Evolutionary conservation across 805 yeast genomes (phyloP).

Genomic region (Metschnikowia noctiluminum): DNA sequence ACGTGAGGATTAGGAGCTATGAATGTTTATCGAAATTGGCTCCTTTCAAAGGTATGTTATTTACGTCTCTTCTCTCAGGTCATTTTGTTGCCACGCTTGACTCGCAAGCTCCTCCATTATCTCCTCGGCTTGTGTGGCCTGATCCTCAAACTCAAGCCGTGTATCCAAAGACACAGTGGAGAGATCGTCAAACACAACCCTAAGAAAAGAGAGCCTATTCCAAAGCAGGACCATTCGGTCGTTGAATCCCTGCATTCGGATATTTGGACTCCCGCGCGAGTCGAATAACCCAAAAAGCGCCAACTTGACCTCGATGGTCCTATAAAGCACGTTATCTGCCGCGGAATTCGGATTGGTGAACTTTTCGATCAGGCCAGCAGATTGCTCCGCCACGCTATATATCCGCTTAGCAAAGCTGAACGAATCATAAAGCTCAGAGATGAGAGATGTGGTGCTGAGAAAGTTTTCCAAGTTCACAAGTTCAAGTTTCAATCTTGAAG

Average conservation of each 20-base stretch:
- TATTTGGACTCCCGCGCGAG: not conserved
- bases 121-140: not conserved
- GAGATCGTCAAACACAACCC: not conserved
- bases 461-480: not conserved
- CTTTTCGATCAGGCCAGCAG: not conserved
- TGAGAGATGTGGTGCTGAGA: not conserved
- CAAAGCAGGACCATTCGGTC: not conserved
- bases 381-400: not conserved
- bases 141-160: not conserved
- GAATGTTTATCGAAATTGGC: too few relatives aligned
- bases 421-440: not conserved
- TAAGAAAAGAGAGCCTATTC: not conserved
- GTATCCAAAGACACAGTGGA: not conserved
- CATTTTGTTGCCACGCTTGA: not conserved
- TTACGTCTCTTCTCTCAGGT: too few relatives aligned
- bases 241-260: not conserved
- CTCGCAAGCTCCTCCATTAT: not conserved
- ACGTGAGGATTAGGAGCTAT: too few relatives aligned
- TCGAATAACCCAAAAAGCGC: not conserved
- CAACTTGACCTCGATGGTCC: not conserved
- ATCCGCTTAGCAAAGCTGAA: not conserved
- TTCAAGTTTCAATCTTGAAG: not conserved
- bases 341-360: not conserved
- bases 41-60: too few relatives aligned
- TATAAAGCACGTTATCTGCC: not conserved